A percentile compares a stretch with the other conserved stretches of the same genome.
These are phyloP conservation scores for Penicillium sp. DNA, from an alignment of 2,329 filamentous ascomycete genomes.

Conservation along the genomic window DNA sequence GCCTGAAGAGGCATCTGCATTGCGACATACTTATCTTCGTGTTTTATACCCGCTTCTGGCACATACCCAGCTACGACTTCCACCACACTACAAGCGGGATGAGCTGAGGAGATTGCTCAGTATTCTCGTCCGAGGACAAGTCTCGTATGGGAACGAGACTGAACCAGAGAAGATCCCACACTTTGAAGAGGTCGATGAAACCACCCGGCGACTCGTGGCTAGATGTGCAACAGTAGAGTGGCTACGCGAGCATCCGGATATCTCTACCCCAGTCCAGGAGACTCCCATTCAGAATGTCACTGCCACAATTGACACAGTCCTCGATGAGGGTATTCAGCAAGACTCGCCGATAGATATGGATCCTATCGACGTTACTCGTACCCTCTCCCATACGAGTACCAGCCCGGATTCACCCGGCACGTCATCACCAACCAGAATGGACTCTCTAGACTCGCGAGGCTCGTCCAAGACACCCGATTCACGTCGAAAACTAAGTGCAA, in stretches of 20 bases:
- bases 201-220: constrained; percentile 51
- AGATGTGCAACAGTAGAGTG: constrained; percentile 53
- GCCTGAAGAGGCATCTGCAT: constrained; percentile 71
- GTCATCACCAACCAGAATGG: constrained; percentile 43
- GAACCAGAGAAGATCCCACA: constrained; percentile 52
- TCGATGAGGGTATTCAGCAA: constrained; percentile 18
- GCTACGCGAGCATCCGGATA: constrained; percentile 39
- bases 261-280: constrained; percentile 20
- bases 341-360: constrained; percentile 30
- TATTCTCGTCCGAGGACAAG: constrained; percentile 72
- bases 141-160: constrained; percentile 58
- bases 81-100: constrained; percentile 88
- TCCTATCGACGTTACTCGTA: constrained; percentile 45
- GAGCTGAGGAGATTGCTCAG: constrained; percentile 78
- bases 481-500: constrained; percentile 29
- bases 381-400: constrained; percentile 34
- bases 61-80: constrained; percentile 84
- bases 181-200: constrained; percentile 56
- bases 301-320: constrained; percentile 27
- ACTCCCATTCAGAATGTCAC: constrained; percentile 15
- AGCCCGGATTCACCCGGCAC: constrained; percentile 51
- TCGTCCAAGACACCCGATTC: constrained; percentile 24
- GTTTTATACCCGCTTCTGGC: constrained; percentile 88
- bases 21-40: constrained; percentile 92
- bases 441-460: constrained; percentile 37